Evolutionary conservation across 305 asterid genomes (phyloP).

Genomic region (Fraxinus albicans): DNA sequence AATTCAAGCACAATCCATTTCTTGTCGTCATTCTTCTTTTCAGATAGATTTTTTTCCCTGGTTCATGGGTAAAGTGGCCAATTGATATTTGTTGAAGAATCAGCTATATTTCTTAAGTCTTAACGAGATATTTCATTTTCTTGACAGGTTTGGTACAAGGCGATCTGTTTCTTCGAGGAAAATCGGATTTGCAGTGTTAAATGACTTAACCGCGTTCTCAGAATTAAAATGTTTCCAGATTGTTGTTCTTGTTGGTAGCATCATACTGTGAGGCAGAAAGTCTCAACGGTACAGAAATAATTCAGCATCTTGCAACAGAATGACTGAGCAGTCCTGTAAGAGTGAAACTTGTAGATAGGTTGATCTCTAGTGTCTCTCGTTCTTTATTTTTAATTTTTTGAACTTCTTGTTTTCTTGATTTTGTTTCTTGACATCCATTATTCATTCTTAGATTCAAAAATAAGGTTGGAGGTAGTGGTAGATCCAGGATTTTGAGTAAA

Average conservation of each 20-base stretch:
- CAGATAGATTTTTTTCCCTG: not conserved
- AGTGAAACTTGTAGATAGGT: conserved; percentile 26
- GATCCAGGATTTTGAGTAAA: not conserved
- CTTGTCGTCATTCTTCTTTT: not conserved
- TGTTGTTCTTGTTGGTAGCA: conserved; percentile 18
- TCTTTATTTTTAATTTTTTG: not conserved
- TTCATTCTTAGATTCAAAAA: not conserved
- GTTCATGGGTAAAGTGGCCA: not conserved
- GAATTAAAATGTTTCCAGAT: conserved; percentile 1
- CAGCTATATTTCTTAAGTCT: not conserved
- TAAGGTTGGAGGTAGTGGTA: not conserved
- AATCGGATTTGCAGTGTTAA: conserved; percentile 16
- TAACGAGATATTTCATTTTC: not conserved
- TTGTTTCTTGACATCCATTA: not conserved
- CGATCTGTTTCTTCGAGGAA: not conserved
- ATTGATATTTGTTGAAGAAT: not conserved
- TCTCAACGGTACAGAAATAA: conserved; percentile 16
- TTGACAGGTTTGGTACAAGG: not conserved
- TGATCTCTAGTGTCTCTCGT: conserved; percentile 16
- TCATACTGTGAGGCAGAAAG: conserved; percentile 10
- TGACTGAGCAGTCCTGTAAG: not conserved
- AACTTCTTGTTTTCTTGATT: not conserved
- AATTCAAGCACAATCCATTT: not conserved
- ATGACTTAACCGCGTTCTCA: conserved; percentile 2
- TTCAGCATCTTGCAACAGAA: conserved; percentile 19